Evolutionary conservation across 768 basidiomycete species (phyloP), one percentile per base, ranked within the genome.

Genomic region (Crassisporium funariophilum): DNA sequence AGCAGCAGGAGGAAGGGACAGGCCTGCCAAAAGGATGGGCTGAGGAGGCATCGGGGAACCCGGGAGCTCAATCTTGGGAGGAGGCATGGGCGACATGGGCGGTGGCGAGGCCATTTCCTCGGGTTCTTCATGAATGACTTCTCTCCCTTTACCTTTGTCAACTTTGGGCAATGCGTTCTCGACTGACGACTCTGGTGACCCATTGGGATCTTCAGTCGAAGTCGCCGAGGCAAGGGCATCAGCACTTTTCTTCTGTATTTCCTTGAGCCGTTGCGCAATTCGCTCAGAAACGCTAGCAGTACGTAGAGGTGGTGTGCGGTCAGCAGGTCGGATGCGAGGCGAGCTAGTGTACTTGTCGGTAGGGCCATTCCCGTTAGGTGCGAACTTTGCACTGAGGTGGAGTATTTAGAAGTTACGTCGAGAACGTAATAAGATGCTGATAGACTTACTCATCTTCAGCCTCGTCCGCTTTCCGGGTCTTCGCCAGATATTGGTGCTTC

Each of bases 361-460:
- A 11, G 58, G 45, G n/a, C 76, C 76, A 36, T 70, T 68, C 46
- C 59, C 67, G 58, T 78, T 84, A 5, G 93, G 93, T 5, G 91
- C 91, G 59, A 95, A 95, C 59, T 90, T 91, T 33, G 81, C 89
- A 64, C 93, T 95, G 59, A 4, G 41, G 13, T 44, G 46, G 35
- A 48, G 51, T 52, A 46, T 50, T 44, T 44, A 40, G 35, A 31
- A 24, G 41, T 29, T 29, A n/a, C n/a, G n/a, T n/a, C n/a, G n/a
- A n/a, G 27, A 54, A 20, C 61, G 23, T 35, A 40, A 34, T 46
- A 46, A 29, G 42, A 35, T 53, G 48, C 37, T 39, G 42, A 35
- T 15, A 29, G 22, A 74, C 91, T 59, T 66, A 95, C 94, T 95
- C 93, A 63, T 97, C 94, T 63, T 92, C 92, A 6, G 87, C 86